Conservation (phyloP, 1,284 basidiomycete genomes). For the Anthracocystis panici-leucophaei region DNA sequence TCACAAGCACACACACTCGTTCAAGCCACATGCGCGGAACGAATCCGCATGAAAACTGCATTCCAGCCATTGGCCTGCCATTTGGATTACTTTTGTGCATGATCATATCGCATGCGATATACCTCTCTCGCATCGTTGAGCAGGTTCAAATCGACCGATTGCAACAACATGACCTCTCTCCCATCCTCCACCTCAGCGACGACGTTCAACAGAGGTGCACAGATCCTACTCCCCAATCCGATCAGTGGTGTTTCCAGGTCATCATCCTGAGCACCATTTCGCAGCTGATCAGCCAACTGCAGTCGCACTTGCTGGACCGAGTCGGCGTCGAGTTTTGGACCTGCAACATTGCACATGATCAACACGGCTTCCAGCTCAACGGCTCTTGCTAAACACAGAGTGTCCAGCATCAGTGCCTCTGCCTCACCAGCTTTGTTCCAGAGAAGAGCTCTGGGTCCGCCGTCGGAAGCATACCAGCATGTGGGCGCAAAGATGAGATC, state of each 20-base stretch:
- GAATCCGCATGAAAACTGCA: neutral
- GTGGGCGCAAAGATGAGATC: conserved; percentile 67
- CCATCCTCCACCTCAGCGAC: conserved; percentile 46
- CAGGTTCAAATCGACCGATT: conserved; percentile 53
- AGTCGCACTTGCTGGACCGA: conserved; percentile 12
- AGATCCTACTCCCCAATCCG: conserved; percentile 60
- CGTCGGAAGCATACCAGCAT: conserved; percentile 67
- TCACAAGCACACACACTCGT: neutral
- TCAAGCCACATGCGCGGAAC: neutral
- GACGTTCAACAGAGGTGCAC: conserved; percentile 60
- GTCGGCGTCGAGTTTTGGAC: conserved; percentile 31
- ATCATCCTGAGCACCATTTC: conserved; percentile 5
- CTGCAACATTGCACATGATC: conserved; percentile 67
- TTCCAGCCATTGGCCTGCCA: neutral
- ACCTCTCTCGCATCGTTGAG: conserved; percentile 52
- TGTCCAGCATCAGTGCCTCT: conserved; percentile 59
- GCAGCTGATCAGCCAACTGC: neutral
- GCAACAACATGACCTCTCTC: conserved; percentile 56
- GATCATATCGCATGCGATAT: conserved; percentile 56
- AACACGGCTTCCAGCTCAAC: conserved; percentile 62
- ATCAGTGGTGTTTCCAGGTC: conserved; percentile 37
- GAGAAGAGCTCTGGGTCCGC: conserved; percentile 53
- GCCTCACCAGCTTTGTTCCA: conserved; percentile 49
- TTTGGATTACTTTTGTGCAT: conserved; percentile 25
- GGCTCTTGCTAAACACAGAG: conserved; percentile 52